Evolutionary conservation across 805 yeast genomes (phyloP).

Genomic region (Millerozyma miso): DNA sequence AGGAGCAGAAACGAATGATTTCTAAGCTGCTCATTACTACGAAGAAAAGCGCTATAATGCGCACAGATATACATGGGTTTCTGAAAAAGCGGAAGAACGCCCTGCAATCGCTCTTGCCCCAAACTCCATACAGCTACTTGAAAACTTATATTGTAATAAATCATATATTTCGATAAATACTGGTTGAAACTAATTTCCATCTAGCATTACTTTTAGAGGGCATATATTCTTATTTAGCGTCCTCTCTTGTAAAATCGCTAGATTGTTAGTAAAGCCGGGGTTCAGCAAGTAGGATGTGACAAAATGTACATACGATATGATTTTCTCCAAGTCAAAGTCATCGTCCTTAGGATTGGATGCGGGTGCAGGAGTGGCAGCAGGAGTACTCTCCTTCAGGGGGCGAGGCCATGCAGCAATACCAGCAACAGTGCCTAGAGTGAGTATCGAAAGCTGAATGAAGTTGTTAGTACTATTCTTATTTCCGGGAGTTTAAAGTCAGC

Average conservation of each 20-base stretch:
- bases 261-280: conserved; percentile 18
- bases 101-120: no score
- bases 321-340: conserved; percentile 41
- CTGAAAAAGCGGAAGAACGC: no score
- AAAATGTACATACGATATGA: conserved; percentile 35
- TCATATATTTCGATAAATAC: not conserved
- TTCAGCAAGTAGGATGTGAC: not conserved
- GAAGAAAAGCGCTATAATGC: no score
- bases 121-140: no score
- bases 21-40: no score
- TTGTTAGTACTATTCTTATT: conserved; percentile 9
- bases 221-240: conserved; percentile 25
- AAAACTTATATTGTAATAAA: not conserved
- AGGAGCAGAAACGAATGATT: no score
- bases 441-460: conserved; percentile 35
- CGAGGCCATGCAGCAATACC: conserved; percentile 38
- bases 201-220: no score
- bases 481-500: not conserved
- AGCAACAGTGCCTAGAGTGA: conserved; percentile 37
- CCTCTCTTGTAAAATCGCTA: conserved; percentile 41
- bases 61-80: no score
- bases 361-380: conserved; percentile 20
- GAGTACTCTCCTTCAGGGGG: conserved; percentile 17
- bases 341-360: conserved; percentile 28
- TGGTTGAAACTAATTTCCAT: not conserved